These are phyloP conservation scores for Boletus vinaceobasis DNA, from an alignment of 768 basidiomycete species.

Conservation along the genomic window DNA sequence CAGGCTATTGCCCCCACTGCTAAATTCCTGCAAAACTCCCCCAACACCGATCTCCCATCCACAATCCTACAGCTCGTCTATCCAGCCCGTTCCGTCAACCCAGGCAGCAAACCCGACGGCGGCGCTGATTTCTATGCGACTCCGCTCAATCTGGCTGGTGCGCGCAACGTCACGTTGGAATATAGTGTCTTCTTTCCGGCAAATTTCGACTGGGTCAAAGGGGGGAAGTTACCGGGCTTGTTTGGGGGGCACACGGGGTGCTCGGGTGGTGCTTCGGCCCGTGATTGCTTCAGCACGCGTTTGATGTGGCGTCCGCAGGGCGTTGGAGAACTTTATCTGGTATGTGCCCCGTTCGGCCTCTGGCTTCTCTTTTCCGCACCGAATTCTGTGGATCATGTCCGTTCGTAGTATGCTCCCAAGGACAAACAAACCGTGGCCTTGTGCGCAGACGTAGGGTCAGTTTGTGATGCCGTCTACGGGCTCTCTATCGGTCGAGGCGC, in stretches of 20 bases:
- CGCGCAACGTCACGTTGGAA: conserved; percentile 51
- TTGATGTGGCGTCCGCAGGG: conserved; percentile 78
- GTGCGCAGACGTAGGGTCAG: conserved; percentile 56
- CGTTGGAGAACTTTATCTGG: conserved; percentile 72
- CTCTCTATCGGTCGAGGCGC: conserved; percentile 72
- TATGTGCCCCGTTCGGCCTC: conserved; percentile 31
- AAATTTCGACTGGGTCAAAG: conserved; percentile 75
- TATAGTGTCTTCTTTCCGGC: conserved; percentile 78
- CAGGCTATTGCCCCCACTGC: conserved; percentile 26
- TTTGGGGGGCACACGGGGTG: conserved; percentile 67
- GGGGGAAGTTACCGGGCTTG: conserved; percentile 82
- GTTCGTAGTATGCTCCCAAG: conserved; percentile 67
- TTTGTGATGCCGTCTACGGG: conserved; percentile 66
- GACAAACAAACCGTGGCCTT: conserved; percentile 58
- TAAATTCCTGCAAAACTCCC: conserved; percentile 9
- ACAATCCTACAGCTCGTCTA: conserved; percentile 63
- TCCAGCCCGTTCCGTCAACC: conserved; percentile 68
- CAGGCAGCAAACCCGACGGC: conserved; percentile 56
- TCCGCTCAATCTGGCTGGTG: conserved; percentile 44
- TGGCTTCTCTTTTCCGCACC: background rate
- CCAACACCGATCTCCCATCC: conserved; percentile 29
- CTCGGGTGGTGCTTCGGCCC: conserved; percentile 71
- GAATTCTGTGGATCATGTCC: background rate
- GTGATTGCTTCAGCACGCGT: conserved; percentile 77
- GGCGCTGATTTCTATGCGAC: conserved; percentile 68